These are phyloP conservation scores for Microsporum audouinii DNA, from an alignment of 2,329 filamentous ascomycete species.

Conservation along the genomic window DNA sequence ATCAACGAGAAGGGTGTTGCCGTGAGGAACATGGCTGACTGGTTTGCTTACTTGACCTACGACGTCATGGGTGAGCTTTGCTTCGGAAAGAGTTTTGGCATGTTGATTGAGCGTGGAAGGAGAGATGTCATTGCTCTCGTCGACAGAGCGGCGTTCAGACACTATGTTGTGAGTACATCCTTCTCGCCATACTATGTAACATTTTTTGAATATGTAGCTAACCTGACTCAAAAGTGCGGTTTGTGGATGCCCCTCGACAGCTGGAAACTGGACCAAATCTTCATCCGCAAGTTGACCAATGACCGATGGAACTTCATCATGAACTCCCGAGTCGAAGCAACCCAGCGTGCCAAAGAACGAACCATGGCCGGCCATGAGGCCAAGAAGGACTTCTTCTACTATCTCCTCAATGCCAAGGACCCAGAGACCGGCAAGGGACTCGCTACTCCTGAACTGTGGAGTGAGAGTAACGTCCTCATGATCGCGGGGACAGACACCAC, in stretches of 20 bases:
- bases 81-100: constrained; percentile 29
- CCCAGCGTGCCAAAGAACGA: constrained; percentile 27
- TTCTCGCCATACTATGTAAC: constrained; percentile 41
- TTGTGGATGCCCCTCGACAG: constrained; percentile 13
- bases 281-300: constrained; percentile 15
- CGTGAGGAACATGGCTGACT: constrained; percentile 21
- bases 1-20: constrained; percentile 9
- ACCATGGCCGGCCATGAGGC: constrained; percentile 20
- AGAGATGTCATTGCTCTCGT: constrained; percentile 58
- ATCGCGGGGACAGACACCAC: constrained; percentile 39
- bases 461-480: constrained; percentile 40
- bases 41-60: constrained; percentile 24
- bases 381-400: constrained; percentile 40
- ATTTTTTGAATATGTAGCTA: constrained; percentile 6
- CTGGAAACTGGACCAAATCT: constrained; percentile 14
- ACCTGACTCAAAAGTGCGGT: constrained; percentile 13
- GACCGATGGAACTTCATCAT: constrained; percentile 15
- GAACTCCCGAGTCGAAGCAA: constrained; percentile 29
- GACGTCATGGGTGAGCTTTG: constrained; percentile 29
- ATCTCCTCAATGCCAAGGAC: constrained; percentile 39
- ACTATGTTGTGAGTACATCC: constrained; percentile 35
- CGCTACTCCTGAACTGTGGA: constrained; percentile 37
- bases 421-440: constrained; percentile 36
- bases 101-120: constrained; percentile 35
- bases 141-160: constrained; percentile 53